Evolutionary conservation across 441 rosid genomes (phyloP).

Genomic region (Isatis lusitanica): DNA sequence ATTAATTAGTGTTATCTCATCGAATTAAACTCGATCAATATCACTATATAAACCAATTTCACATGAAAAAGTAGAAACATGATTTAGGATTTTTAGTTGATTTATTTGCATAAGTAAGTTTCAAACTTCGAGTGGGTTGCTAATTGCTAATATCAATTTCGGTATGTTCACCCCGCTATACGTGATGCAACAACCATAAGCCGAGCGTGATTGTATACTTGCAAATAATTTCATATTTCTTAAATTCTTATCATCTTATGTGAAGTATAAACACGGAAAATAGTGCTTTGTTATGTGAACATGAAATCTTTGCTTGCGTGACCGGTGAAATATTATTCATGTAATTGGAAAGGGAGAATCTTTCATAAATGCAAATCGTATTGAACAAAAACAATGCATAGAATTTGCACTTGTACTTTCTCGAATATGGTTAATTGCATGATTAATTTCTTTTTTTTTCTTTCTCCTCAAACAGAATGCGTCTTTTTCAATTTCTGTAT

Average conservation of each 20-base stretch:
- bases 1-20: neutral
- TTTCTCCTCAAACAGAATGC: neutral
- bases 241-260: neutral
- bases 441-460: neutral
- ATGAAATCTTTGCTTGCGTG: conserved; percentile 25
- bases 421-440: conserved; percentile 8
- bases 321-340: conserved; percentile 9
- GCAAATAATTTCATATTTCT: too few relatives aligned
- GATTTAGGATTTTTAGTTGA: neutral
- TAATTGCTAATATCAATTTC: neutral
- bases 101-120: neutral
- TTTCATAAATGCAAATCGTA: conserved; percentile 17
- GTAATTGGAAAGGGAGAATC: conserved; percentile 8
- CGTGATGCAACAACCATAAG: neutral
- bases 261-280: neutral
- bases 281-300: neutral
- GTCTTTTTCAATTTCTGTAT: neutral
- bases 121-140: neutral
- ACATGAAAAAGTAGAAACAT: neutral
- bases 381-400: neutral
- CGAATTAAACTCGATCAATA: neutral
- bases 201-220: neutral
- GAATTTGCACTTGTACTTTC: neutral
- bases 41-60: neutral
- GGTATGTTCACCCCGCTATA: neutral